These are phyloP conservation scores for Xylaria sp. DNA, from an alignment of 2,329 filamentous ascomycete genomes.

Conservation along the genomic window DNA sequence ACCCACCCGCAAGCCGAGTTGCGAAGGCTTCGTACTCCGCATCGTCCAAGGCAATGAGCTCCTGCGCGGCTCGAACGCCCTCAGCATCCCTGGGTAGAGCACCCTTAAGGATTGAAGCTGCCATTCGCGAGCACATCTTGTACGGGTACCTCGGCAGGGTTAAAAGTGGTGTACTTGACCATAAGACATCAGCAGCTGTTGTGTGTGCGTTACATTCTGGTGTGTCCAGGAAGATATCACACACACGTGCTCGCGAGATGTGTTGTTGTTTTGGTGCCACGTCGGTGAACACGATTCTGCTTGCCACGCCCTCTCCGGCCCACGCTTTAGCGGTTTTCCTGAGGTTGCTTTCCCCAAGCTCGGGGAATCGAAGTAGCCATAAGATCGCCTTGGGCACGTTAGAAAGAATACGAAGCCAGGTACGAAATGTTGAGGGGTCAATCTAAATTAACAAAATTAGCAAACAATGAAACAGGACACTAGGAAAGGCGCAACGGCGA, in stretches of 20 bases:
- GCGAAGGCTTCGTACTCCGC: constrained; percentile 86
- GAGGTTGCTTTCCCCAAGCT: constrained; percentile 88
- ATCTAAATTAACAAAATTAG: constrained; percentile 68
- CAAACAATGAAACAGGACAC: background rate
- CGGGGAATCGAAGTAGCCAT: constrained; percentile 97
- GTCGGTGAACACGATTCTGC: constrained; percentile 92
- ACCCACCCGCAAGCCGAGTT: constrained; percentile 70
- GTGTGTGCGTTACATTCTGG: constrained; percentile 99
- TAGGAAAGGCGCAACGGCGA: background rate
- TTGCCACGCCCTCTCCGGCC: constrained; percentile 87
- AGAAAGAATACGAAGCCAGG: constrained; percentile 91
- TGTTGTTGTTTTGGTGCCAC: constrained; percentile 95
- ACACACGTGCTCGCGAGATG: constrained; percentile 89
- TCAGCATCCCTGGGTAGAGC: constrained; percentile 79
- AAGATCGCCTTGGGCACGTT: constrained; percentile 87
- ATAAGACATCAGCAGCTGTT: constrained; percentile 94
- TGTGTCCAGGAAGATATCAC: constrained; percentile 95
- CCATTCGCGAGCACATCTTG: constrained; percentile 99
- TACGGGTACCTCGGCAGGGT: constrained; percentile 92
- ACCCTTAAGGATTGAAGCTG: constrained; percentile 90
- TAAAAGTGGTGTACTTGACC: constrained; percentile 93
- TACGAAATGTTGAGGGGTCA: constrained; percentile 94
- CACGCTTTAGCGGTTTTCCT: constrained; percentile 81
- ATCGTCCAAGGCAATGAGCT: constrained; percentile 83
- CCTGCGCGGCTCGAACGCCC: constrained; percentile 74